Evolutionary conservation across 2,329 filamentous ascomycete genomes (phyloP), one percentile per base, ranked within the genome.

Genomic region (Cercospora sp.): DNA sequence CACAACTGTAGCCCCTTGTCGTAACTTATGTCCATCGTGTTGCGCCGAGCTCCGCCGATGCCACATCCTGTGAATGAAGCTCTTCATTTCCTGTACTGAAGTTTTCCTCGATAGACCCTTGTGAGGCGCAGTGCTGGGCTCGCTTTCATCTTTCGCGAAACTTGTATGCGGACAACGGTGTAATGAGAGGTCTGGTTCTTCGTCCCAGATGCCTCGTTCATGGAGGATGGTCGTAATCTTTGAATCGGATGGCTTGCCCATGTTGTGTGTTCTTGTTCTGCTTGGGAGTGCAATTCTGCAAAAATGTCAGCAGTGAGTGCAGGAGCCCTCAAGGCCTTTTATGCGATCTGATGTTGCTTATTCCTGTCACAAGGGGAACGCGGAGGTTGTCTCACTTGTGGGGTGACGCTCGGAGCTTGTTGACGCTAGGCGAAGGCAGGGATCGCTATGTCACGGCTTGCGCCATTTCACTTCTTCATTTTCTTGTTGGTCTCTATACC

Each of bases 101-200:
- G 28, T 59, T 9, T 31, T 31, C 16, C 55, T 7, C n/a, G 28
- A 33, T 8, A 59, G 55, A 2, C 28, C 31, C 12, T 36, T 36
- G 9, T 13, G 26, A 18, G 28, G 5, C 1, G n/a, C 23, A 1
- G 18, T 59, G 20, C 60, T 51, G 5, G 33, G 55, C 7, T 53
- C 63, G 2, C 16, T 12, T n/a, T 58, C 48, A 45, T 64, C 62
- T 33, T 60, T 65, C 1, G 42, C 45, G 42, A 53, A 53, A 28
- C 60, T 63, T 13, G 28, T 63, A 18, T 63, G 60, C 18, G 60
- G 60, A 53, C 60, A 63, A 3, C 60, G 18, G 16, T 51, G 42
- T 12, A 63, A 42, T 1, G 60, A 16, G 2, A 63, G 60, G 5
- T 63, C 60, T 16, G 26, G 13, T 8, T 48, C 60, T 28, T 63